A percentile compares a stretch with the other conserved stretches of the same genome.
Conservation (phyloP, 176 grass and related monocot genomes). For the Canna indica region DNA sequence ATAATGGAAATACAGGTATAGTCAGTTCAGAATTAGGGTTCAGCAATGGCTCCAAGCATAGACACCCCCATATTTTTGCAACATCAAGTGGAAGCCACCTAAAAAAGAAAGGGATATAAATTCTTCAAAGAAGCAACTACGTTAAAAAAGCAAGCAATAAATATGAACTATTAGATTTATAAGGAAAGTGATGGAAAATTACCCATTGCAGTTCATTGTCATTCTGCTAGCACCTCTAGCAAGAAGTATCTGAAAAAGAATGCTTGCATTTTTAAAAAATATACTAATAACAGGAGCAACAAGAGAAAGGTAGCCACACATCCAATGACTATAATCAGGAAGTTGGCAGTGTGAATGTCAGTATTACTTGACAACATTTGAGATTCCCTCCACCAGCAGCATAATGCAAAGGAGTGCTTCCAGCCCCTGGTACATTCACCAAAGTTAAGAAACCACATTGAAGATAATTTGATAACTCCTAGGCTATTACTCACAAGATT, state of each 20-base stretch:
- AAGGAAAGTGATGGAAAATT: constrained; percentile 20
- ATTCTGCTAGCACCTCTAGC: constrained; percentile 79
- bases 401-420: constrained; percentile 90
- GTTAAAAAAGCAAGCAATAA: neutral
- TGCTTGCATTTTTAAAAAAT: constrained; percentile 14
- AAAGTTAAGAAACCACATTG: neutral
- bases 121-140: neutral
- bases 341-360: constrained; percentile 5
- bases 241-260: constrained; percentile 61
- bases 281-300: neutral
- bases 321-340: constrained; percentile 15
- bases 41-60: constrained; percentile 61
- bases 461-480: neutral
- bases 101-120: constrained; percentile 19
- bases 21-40: constrained; percentile 58
- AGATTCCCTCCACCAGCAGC: constrained; percentile 72
- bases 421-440: constrained; percentile 49
- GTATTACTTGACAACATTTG: constrained; percentile 78
- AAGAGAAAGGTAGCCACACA: constrained; percentile 12
- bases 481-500: neutral
- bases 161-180: constrained; percentile 1
- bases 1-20: constrained; percentile 61
- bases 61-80: constrained; percentile 71
- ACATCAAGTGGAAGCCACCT: constrained; percentile 91
- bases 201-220: constrained; percentile 95